Evolutionary conservation across 164 flowering plant species (phyloP).

Genomic region (Stephania yunnanensis): DNA sequence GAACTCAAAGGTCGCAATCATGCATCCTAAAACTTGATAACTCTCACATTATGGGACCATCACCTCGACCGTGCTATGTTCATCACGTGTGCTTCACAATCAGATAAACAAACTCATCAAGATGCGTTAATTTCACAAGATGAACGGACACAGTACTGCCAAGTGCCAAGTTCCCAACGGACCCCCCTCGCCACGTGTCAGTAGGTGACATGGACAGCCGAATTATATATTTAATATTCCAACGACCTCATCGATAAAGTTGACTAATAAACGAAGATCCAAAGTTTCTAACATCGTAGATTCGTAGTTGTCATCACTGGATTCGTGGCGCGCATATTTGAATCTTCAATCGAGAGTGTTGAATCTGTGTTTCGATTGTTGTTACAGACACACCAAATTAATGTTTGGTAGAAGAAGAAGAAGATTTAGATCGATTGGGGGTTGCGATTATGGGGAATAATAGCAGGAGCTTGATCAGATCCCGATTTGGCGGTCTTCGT

Average conservation of each 20-base stretch:
- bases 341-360: not conserved
- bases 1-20: too few species aligned
- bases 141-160: too few species aligned
- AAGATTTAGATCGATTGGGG: not conserved
- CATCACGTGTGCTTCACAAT: too few species aligned
- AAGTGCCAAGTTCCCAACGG: too few species aligned
- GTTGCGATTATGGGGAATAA: not conserved
- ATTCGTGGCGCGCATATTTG: not conserved
- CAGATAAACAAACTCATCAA: too few species aligned
- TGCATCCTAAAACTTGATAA: too few species aligned
- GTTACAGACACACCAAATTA: not conserved
- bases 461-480: not conserved
- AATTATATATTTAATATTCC: not conserved
- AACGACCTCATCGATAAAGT: not conserved
- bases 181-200: too few species aligned
- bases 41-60: too few species aligned
- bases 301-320: not conserved
- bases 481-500: not conserved
- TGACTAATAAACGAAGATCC: not conserved
- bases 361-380: not conserved
- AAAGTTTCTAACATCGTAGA: not conserved
- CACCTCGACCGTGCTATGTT: too few species aligned
- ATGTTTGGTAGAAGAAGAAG: too few species aligned
- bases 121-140: too few species aligned
- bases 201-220: too few species aligned